A percentile compares a stretch with the other conserved stretches of the same genome.
phyloP scores from a whole-genome alignment of 148 eudicot species.

The Cornus kousa region DNA sequence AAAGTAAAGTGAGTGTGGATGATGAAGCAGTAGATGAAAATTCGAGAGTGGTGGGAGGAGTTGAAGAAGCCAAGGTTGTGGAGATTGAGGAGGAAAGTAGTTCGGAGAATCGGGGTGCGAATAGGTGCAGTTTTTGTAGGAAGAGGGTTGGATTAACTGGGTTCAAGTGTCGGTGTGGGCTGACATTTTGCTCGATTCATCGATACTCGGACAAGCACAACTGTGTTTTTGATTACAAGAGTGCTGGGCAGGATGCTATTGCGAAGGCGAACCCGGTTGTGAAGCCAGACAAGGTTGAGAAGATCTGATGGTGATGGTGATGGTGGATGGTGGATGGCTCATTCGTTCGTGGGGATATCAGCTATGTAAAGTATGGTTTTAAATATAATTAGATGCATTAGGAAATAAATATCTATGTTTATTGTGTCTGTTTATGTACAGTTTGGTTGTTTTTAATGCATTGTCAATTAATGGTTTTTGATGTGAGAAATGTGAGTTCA shows the following conservation, averaged over 20 bases:
- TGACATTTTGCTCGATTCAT: constrained; percentile 24
- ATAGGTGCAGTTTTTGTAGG: constrained; percentile 15
- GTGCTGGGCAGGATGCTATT: constrained; percentile 26
- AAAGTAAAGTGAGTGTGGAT: not conserved
- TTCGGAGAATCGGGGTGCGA: not conserved
- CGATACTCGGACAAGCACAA: constrained; percentile 28
- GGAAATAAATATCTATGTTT: constrained; percentile 1
- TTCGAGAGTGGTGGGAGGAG: not conserved
- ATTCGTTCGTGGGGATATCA: not conserved
- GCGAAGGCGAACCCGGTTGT: constrained; percentile 35
- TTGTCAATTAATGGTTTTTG: too few species aligned
- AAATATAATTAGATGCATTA: not conserved
- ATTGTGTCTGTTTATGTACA: constrained; percentile 1
- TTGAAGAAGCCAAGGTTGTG: not conserved
- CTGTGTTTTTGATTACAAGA: constrained; percentile 26
- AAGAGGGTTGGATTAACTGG: constrained; percentile 32
- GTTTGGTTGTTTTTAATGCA: not conserved
- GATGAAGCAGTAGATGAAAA: not conserved
- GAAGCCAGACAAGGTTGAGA: constrained; percentile 29
- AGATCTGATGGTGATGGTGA: constrained; percentile 18
- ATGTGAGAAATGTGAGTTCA: too few species aligned
- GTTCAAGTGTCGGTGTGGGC: constrained; percentile 30
- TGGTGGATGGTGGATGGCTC: not conserved
- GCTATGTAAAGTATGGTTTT: constrained; percentile 5
- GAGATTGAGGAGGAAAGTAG: constrained; percentile 4